These are phyloP conservation scores for Cordyceps tenuipes DNA, from an alignment of 2,329 filamentous ascomycete species.

Conservation along the genomic window DNA sequence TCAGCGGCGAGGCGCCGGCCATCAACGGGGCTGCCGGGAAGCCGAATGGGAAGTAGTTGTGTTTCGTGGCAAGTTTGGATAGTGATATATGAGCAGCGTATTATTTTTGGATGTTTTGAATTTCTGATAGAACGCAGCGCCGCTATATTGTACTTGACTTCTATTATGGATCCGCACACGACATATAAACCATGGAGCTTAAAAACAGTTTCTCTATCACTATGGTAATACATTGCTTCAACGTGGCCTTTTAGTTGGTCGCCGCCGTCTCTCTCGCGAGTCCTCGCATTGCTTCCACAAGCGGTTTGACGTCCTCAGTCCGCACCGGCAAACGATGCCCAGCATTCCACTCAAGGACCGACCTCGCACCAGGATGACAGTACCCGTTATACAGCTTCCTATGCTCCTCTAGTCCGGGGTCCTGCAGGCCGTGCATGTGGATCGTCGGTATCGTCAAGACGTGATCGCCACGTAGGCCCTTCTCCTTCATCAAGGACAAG, in stretches of 20 bases:
- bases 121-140: not conserved
- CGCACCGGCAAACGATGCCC: slow-evolving; percentile 64
- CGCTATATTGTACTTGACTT: not conserved
- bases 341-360: slow-evolving; percentile 65
- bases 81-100: not conserved
- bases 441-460: slow-evolving; percentile 26
- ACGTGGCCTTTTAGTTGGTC: not conserved
- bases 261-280: not conserved
- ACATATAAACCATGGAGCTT: not conserved
- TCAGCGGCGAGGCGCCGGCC: not conserved
- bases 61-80: not conserved
- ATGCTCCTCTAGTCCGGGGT: slow-evolving; percentile 50
- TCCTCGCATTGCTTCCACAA: slow-evolving; percentile 18
- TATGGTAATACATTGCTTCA: too few relatives aligned
- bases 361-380: slow-evolving; percentile 45
- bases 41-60: not conserved
- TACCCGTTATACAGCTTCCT: slow-evolving; percentile 46
- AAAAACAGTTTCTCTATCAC: too few relatives aligned
- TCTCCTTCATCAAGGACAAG: slow-evolving; percentile 19
- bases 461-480: slow-evolving; percentile 19
- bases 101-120: not conserved
- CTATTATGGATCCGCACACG: too few relatives aligned
- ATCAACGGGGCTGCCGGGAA: not conserved
- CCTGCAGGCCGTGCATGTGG: slow-evolving; percentile 41
- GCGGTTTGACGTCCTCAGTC: slow-evolving; percentile 50